phyloP scores from a whole-genome alignment of 2,329 filamentous ascomycete species.

The Cordyceps pruinosa region DNA sequence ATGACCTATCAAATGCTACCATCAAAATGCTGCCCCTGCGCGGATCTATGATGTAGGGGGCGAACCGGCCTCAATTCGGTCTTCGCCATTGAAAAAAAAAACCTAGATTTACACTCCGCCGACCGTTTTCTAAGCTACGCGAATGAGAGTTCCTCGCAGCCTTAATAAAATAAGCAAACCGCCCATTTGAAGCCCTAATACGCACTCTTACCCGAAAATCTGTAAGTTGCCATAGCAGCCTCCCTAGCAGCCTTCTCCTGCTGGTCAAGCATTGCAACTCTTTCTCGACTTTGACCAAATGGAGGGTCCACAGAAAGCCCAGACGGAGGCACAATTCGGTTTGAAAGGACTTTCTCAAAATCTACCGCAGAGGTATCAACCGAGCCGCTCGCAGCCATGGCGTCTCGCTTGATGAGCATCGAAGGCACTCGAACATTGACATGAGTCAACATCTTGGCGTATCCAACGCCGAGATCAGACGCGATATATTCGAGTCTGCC shows the following conservation, averaged over 20 bases:
- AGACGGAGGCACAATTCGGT: slow-evolving; percentile 17
- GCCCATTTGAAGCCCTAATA: background rate
- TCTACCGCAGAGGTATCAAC: slow-evolving; percentile 20
- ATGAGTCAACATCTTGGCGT: slow-evolving; percentile 48
- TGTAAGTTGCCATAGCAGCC: slow-evolving; percentile 15
- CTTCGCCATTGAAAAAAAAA: background rate
- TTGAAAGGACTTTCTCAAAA: slow-evolving; percentile 40
- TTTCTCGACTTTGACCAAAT: background rate
- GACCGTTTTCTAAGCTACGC: background rate
- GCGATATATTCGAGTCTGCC: slow-evolving; percentile 50
- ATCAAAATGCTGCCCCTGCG: background rate
- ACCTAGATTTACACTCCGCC: background rate
- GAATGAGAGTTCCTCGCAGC: background rate
- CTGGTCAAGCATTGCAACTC: background rate
- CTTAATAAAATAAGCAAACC: background rate
- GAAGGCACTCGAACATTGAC: slow-evolving; percentile 53
- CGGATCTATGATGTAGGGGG: background rate
- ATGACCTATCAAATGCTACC: background rate
- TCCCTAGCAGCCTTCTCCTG: background rate
- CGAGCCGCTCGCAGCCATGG: slow-evolving; percentile 33
- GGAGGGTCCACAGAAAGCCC: background rate
- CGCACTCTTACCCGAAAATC: slow-evolving; percentile 6
- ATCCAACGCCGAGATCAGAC: slow-evolving; percentile 49
- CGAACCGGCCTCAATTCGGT: background rate
- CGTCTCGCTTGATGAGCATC: slow-evolving; percentile 53